Conservation (phyloP, 106 monocot species). For the Phalaenopsis equestris region DNA sequence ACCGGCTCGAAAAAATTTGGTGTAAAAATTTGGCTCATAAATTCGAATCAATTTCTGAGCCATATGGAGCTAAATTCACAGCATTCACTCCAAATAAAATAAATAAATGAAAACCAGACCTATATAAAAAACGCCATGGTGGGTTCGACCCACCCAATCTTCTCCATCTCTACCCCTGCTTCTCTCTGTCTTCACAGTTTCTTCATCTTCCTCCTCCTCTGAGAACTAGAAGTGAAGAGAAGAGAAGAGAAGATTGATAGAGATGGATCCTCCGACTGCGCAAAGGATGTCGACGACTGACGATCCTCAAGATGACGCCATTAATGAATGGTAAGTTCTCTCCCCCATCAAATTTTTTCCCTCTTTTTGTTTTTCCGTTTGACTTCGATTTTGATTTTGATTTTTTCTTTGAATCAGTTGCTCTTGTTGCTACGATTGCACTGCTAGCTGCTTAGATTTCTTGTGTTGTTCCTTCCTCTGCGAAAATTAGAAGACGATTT, state of each 20-base stretch:
- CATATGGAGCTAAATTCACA: no score
- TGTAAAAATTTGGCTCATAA: no score
- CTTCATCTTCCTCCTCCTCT: background rate
- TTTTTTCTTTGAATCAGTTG: slow-evolving; percentile 4
- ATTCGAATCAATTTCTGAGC: no score
- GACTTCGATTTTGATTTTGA: background rate
- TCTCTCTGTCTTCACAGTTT: background rate
- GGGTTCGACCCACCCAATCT: background rate
- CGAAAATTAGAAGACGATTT: background rate
- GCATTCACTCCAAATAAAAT: no score
- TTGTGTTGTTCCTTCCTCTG: slow-evolving; percentile 4
- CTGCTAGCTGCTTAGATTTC: background rate
- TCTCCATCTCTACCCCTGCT: background rate
- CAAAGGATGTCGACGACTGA: slow-evolving; percentile 13
- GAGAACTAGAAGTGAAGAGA: background rate
- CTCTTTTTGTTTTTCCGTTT: background rate
- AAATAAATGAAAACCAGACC: no score
- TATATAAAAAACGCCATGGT: no score
- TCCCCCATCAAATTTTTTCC: background rate
- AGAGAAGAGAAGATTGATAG: background rate
- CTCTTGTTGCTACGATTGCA: slow-evolving; percentile 7
- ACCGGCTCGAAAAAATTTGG: no score
- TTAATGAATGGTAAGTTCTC: slow-evolving; percentile 3
- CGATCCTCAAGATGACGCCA: slow-evolving; percentile 12
- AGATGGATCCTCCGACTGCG: slow-evolving; percentile 21